Base-by-base conservation (phyloP, 306 rosid genomes). In the Cucurbita argyrosperma region DNA sequence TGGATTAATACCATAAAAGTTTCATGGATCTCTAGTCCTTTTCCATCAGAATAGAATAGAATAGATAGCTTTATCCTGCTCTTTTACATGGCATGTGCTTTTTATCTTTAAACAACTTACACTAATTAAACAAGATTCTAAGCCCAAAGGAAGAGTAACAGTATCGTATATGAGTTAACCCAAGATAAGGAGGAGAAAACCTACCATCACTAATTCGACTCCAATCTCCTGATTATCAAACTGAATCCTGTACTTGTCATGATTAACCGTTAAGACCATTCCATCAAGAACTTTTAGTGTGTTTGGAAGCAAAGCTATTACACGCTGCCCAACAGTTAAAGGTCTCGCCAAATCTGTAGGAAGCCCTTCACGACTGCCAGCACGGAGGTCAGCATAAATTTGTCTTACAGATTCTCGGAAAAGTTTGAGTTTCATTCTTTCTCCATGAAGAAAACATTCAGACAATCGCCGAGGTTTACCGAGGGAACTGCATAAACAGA, bases 391-490 rank as follows among this genome's bases (percentile, higher is more conserved):
- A 71, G 86, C 79, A 74, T 94, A 94, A 83, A 89, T 92, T 74
- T 85, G 80, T 84, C 98, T 86, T 64, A 90, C 97, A 52, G 92
- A 86, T 76, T 88, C 96, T 55, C 98, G 86, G 72, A 90, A 94
- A 71, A 83, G 88, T 77, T 85, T 78, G 69, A 94, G 97, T 77
- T 94, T 94, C 63, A 85, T 89, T 71, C 92, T 85, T 85, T 94
- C 98, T 83, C 84, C 92, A 55, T 1, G 35, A 21, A 94, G 90
- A 79, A 89, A 94, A 60, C 80, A 87, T 62, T 89, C 91, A 66
- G 96, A 94, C 83, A 94, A 89, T 85, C 98, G 87, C 75, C 97
- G 90, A 78, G 98, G 98, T 84, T 85, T 94, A 50, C 98, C 98
- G 74, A 94, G 97, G 78, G 96, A 90, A 78, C 98, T 94, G 87